These are phyloP conservation scores for Candida mattraensis DNA, from an alignment of 805 yeast species.

Conservation along the genomic window DNA sequence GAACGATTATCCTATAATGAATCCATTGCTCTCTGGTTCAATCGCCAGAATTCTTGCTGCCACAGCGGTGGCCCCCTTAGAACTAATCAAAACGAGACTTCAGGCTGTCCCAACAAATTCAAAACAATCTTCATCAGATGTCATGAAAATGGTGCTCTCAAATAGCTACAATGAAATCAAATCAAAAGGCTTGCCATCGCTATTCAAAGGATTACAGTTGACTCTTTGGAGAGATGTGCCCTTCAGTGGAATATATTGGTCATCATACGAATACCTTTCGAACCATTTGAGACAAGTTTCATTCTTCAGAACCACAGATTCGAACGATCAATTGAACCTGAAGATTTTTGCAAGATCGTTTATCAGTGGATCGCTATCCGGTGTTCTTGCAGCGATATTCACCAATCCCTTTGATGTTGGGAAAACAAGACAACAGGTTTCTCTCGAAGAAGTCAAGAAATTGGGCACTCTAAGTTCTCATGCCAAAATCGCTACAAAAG, in stretches of 20 bases:
- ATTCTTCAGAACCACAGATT: conserved; percentile 22
- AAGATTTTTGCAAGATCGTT: conserved; percentile 62
- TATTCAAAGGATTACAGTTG: conserved; percentile 82
- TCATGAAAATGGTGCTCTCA: conserved; percentile 45
- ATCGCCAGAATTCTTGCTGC: conserved; percentile 83
- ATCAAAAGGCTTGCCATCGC: conserved; percentile 55
- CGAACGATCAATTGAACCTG: conserved; percentile 20
- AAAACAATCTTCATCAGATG: conserved; percentile 35
- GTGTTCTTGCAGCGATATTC: conserved; percentile 77
- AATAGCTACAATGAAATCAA: conserved; percentile 43
- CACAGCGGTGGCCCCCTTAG: conserved; percentile 82
- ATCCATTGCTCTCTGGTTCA: conserved; percentile 85
- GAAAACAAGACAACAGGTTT: conserved; percentile 83
- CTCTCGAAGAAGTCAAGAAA: conserved; percentile 34
- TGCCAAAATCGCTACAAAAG: conserved; percentile 25
- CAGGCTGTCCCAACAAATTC: conserved; percentile 75
- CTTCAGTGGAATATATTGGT: conserved; percentile 94
- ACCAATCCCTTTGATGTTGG: conserved; percentile 98
- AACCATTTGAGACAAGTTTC: conserved; percentile 26
- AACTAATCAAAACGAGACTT: conserved; percentile 79
- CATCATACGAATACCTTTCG: conserved; percentile 63
- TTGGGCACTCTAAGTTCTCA: conserved; percentile 14
- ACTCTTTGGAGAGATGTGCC: conserved; percentile 98
- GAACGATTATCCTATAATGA: conserved; percentile 38
- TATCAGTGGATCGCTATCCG: conserved; percentile 80